A percentile compares a stretch with the other conserved stretches of the same genome.
Evolutionary conservation across 2,329 filamentous ascomycete genomes (phyloP).

Genomic region (Calonectria naviculata): DNA sequence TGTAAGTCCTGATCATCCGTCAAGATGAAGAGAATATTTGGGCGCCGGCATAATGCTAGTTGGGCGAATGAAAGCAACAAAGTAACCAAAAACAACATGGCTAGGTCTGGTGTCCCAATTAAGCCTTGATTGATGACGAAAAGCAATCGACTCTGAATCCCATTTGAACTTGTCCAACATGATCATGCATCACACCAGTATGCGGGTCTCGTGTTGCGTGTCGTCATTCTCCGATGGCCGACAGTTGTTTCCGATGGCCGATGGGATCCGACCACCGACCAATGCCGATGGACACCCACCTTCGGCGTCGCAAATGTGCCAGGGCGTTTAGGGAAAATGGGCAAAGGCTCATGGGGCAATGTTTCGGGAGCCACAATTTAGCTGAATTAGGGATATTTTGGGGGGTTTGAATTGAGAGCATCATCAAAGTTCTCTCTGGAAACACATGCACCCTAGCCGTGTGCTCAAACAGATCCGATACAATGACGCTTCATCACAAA

Average conservation of each 20-base stretch:
- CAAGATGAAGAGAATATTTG: constrained; percentile 41
- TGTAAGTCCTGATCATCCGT: constrained; percentile 42
- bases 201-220: not conserved
- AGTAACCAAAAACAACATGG: not conserved
- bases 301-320: not conserved
- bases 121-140: not conserved
- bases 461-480: not conserved
- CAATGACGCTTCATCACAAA: not conserved
- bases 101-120: not conserved
- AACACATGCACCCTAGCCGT: too few relatives aligned
- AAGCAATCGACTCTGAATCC: not conserved
- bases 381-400: not conserved
- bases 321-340: not conserved
- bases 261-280: not conserved
- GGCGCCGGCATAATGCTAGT: not conserved
- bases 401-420: not conserved
- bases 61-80: not conserved
- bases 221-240: not conserved
- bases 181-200: not conserved
- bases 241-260: not conserved
- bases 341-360: not conserved
- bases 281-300: not conserved
- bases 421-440: too few relatives aligned
- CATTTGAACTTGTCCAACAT: not conserved
- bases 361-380: not conserved